Percentiles rank a stretch among this genome's conserved stretches.
phyloP scores from a whole-genome alignment of 768 basidiomycete genomes.

The Kwoniella dejecticola region DNA sequence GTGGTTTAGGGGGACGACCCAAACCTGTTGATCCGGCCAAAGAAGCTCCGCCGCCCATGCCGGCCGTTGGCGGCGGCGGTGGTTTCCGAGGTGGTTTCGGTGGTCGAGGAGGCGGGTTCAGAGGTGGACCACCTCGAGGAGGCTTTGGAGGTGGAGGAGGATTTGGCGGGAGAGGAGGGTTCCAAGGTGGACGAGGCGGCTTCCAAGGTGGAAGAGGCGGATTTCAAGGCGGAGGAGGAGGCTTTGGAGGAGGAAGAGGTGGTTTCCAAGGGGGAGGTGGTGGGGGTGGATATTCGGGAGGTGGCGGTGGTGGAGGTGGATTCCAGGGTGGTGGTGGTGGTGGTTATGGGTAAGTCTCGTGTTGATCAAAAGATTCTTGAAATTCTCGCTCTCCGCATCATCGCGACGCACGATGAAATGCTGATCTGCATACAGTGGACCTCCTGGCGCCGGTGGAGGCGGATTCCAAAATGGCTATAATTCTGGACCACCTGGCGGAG shows the following conservation, averaged over 20 bases:
- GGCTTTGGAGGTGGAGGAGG: constrained; percentile 48
- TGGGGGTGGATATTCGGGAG: constrained; percentile 7
- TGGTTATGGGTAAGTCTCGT: constrained; percentile 33
- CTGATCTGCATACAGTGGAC: constrained; percentile 10
- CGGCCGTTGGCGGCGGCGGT: constrained; percentile 48
- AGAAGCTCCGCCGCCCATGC: constrained; percentile 62
- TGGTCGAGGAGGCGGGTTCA: constrained; percentile 54
- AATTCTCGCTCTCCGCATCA: not conserved
- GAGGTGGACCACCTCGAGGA: constrained; percentile 33
- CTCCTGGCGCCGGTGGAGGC: constrained; percentile 22
- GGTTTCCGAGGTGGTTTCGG: constrained; percentile 58
- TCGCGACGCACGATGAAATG: not conserved
- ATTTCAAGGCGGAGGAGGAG: constrained; percentile 27
- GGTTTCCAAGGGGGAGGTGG: constrained; percentile 58
- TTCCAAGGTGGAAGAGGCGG: constrained; percentile 26
- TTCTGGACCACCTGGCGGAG: constrained; percentile 37
- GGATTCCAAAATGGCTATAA: constrained; percentile 26
- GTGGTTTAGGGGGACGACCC: constrained; percentile 98
- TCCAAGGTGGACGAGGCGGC: constrained; percentile 30
- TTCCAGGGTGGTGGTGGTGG: constrained; percentile 54
- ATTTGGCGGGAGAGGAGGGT: constrained; percentile 50
- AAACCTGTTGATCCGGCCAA: constrained; percentile 59
- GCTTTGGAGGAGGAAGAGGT: constrained; percentile 44
- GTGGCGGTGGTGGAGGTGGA: constrained; percentile 27
- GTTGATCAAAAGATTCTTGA: not conserved